These are phyloP conservation scores for Starmerella kuoi DNA, from an alignment of 805 yeast genomes.

Conservation along the genomic window DNA sequence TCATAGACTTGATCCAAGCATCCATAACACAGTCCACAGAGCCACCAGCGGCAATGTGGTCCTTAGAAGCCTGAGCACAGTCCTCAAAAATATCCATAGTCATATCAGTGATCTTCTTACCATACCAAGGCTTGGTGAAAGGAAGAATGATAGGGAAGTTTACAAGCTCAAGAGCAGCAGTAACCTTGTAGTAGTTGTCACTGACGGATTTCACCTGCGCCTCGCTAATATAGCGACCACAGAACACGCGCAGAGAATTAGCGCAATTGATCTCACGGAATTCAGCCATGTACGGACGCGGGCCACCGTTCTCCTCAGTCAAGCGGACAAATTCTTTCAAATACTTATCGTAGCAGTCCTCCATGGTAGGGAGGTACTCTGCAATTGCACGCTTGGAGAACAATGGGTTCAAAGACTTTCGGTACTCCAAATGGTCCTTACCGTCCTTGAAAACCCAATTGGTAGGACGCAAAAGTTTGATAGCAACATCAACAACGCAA, in stretches of 20 bases:
- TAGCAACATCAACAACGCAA: slow-evolving; percentile 95
- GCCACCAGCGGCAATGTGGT: slow-evolving; percentile 64
- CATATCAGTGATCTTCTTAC: slow-evolving; percentile 81
- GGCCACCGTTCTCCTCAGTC: slow-evolving; percentile 42
- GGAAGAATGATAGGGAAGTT: slow-evolving; percentile 96
- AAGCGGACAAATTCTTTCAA: slow-evolving; percentile 49
- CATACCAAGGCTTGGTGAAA: slow-evolving; percentile 96
- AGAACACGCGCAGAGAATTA: slow-evolving; percentile 78
- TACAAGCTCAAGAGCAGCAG: slow-evolving; percentile 93
- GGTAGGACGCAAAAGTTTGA: slow-evolving; percentile 82
- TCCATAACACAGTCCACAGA: slow-evolving; percentile 84
- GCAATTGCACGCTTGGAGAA: slow-evolving; percentile 77
- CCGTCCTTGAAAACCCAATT: slow-evolving; percentile 99
- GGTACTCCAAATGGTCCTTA: slow-evolving; percentile 85
- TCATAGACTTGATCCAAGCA: slow-evolving; percentile 84
- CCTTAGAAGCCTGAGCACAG: slow-evolving; percentile 83
- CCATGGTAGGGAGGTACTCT: slow-evolving; percentile 73
- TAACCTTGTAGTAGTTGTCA: slow-evolving; percentile 81
- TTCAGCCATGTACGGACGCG: slow-evolving; percentile 74
- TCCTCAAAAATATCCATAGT: slow-evolving; percentile 83
- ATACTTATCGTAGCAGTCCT: slow-evolving; percentile 71
- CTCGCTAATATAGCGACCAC: slow-evolving; percentile 89
- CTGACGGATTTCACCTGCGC: slow-evolving; percentile 80
- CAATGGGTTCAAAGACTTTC: slow-evolving; percentile 78
- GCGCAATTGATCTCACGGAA: slow-evolving; percentile 97